Conservation (phyloP, 495 filamentous ascomycete species). For the Penicillium silybi region DNA sequence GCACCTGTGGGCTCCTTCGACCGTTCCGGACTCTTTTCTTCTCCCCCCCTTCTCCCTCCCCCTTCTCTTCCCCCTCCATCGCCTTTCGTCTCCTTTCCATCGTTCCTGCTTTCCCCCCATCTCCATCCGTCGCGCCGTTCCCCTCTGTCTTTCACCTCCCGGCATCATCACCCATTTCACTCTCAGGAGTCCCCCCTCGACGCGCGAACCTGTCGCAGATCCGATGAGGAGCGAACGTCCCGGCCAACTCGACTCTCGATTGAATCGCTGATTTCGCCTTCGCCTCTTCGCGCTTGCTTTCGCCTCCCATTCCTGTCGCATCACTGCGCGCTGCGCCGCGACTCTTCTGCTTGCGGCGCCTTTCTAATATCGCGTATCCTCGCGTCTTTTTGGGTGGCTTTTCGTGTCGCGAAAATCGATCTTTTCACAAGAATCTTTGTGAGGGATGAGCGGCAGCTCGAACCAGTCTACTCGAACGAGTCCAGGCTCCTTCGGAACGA, state of each 20-base stretch:
- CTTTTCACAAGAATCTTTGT: constrained; percentile 17
- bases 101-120: constrained; percentile 21
- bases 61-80: constrained; percentile 13
- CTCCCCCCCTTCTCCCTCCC: constrained; percentile 16
- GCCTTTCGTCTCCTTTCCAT: constrained; percentile 10
- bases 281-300: constrained; percentile 12
- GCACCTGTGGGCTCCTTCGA: constrained; percentile 22
- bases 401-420: constrained; percentile 25
- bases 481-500: constrained; percentile 45
- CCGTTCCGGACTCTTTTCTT: constrained; percentile 32
- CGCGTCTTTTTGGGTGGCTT: constrained; percentile 3
- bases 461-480: constrained; percentile 48
- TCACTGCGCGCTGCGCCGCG: constrained; percentile 14
- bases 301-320: constrained; percentile 12
- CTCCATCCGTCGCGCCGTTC: constrained; percentile 19
- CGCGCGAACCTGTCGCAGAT: constrained; percentile 19
- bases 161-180: constrained; percentile 9
- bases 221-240: constrained; percentile 22
- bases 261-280: constrained; percentile 18
- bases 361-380: constrained; percentile 5
- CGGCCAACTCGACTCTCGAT: constrained; percentile 11
- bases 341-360: constrained; percentile 15
- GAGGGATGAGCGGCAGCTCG: constrained; percentile 49
- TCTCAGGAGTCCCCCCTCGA: constrained; percentile 1
- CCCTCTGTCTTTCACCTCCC: constrained; percentile 9